Percentiles rank a stretch among this genome's conserved stretches.
Conservation (phyloP, 75 land plant species). For the Sequoia sempervirens region DNA sequence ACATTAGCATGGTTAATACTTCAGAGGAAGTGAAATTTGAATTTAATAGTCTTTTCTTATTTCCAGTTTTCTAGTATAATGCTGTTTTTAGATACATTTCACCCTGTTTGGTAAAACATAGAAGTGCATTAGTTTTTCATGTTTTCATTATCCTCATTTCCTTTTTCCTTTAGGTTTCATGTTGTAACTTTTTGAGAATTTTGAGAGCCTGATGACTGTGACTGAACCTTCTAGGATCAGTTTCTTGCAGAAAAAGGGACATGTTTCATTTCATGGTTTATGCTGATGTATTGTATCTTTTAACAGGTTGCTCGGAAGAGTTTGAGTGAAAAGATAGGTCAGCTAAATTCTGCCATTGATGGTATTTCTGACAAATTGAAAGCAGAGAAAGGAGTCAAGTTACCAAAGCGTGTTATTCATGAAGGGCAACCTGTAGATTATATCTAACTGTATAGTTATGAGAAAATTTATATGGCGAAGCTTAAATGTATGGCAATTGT, state of each 20-base stretch:
- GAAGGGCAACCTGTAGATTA: background rate
- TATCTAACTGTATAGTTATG: background rate
- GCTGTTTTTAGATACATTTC: background rate
- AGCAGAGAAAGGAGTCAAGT: slow-evolving; percentile 23
- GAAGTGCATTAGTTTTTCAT: background rate
- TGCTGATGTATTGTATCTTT: background rate
- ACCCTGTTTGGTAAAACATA: background rate
- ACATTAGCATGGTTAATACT: no score
- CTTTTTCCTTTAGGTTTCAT: no score
- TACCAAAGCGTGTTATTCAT: background rate
- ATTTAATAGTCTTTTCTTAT: no score
- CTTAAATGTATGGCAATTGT: background rate
- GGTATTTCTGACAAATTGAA: slow-evolving; percentile 64
- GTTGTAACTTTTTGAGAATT: background rate
- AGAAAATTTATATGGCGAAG: background rate
- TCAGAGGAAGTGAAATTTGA: background rate
- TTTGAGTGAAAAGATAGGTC: slow-evolving; percentile 66
- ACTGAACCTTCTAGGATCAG: background rate
- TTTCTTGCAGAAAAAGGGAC: background rate
- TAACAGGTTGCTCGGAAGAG: slow-evolving; percentile 54
- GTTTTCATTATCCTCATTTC: background rate
- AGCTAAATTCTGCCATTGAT: slow-evolving; percentile 73
- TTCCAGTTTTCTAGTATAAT: background rate
- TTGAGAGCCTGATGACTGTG: background rate
- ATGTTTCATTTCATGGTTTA: background rate